These are phyloP conservation scores for Malassezia restricta DNA, from an alignment of 1,284 basidiomycete genomes.

Conservation along the genomic window DNA sequence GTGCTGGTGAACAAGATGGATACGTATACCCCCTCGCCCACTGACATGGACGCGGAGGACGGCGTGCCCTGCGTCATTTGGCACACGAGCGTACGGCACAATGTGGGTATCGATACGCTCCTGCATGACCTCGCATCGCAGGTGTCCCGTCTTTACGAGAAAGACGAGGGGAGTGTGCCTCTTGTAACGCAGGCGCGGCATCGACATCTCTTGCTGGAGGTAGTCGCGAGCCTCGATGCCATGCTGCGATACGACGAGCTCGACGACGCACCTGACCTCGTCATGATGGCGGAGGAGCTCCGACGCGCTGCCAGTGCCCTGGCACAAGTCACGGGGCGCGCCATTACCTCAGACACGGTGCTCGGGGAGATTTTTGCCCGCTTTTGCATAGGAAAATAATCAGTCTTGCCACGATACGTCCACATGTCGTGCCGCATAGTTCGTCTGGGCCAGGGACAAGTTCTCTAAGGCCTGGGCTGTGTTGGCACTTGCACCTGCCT, in stretches of 20 bases:
- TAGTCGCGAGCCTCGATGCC: slow-evolving; percentile 56
- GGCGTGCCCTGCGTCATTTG: slow-evolving; percentile 46
- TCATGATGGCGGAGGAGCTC: slow-evolving; percentile 69
- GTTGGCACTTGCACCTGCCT: neutral
- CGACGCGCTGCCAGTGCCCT: slow-evolving; percentile 68
- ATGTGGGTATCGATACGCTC: slow-evolving; percentile 54
- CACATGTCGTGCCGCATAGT: neutral
- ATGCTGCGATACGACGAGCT: slow-evolving; percentile 47
- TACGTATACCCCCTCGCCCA: slow-evolving; percentile 33
- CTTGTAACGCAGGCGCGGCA: slow-evolving; percentile 69
- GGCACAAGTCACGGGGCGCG: slow-evolving; percentile 62
- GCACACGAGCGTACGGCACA: slow-evolving; percentile 57
- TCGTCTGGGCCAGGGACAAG: neutral
- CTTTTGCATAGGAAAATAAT: slow-evolving; percentile 32
- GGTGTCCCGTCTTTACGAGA: slow-evolving; percentile 53
- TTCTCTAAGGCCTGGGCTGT: neutral
- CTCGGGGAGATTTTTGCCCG: slow-evolving; percentile 67
- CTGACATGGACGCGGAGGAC: neutral
- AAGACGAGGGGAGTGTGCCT: slow-evolving; percentile 49
- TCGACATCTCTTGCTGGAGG: slow-evolving; percentile 60
- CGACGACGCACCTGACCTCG: slow-evolving; percentile 53
- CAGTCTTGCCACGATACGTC: neutral
- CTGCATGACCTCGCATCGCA: slow-evolving; percentile 53
- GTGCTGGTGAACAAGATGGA: slow-evolving; percentile 67
- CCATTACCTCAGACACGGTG: slow-evolving; percentile 62